Conservation (phyloP, 23 red algal genomes). For the Agarophyton chilense region DNA sequence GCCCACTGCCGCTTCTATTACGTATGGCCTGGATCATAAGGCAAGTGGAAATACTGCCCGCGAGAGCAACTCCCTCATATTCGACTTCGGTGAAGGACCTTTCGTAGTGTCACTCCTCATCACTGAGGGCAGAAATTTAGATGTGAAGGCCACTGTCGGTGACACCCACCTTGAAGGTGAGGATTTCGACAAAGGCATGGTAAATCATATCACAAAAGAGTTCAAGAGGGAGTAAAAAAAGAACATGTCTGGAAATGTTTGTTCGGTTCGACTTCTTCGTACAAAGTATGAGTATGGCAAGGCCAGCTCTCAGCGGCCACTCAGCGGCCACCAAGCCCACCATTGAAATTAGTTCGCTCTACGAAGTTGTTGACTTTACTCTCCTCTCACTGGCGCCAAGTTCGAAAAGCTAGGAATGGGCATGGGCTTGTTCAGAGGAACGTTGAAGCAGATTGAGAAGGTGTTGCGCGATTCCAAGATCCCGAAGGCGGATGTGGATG, state of each 20-base stretch:
- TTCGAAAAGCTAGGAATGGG: no score
- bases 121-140: conserved; percentile 97
- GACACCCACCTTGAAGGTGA: conserved; percentile 98
- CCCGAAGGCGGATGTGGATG: no score
- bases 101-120: conserved; percentile 98
- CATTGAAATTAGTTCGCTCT: no score
- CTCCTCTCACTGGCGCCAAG: no score
- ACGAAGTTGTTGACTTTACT: no score
- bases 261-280: conserved; percentile 85
- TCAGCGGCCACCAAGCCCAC: no score
- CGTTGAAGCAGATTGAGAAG: no score
- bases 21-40: conserved; percentile 96
- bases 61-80: conserved; percentile 95
- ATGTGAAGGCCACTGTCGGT: conserved; percentile 94
- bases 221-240: conserved; percentile 99
- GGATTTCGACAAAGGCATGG: no score
- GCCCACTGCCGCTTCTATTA: conserved; percentile 98
- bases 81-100: conserved; percentile 95
- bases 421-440: no score
- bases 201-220: conserved; percentile 90
- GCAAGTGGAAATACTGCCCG: conserved; percentile 59
- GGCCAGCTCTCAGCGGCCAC: no score
- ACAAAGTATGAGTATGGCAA: conserved; percentile 98
- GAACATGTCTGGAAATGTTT: conserved; percentile 93
- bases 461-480: no score